phyloP scores from a whole-genome alignment of 805 yeast genomes.

The Starmerella sp. region DNA sequence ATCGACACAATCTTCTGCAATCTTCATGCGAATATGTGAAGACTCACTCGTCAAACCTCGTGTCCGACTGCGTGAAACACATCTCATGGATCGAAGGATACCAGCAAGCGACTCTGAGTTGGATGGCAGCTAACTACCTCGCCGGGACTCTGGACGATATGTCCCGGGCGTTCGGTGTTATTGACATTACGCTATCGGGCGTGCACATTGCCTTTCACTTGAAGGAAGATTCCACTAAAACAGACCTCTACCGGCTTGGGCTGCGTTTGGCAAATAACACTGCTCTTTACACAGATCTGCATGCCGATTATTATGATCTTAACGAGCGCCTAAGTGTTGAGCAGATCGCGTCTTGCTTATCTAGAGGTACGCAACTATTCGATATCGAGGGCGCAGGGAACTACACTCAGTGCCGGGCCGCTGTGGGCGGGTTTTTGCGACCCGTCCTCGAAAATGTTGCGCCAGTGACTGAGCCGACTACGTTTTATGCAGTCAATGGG shows the following conservation, averaged over 20 bases:
- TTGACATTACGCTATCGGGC: constrained; percentile 12
- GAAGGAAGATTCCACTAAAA: neutral
- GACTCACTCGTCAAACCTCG: constrained; percentile 38
- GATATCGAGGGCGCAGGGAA: constrained; percentile 39
- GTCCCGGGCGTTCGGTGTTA: neutral
- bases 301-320: constrained; percentile 5
- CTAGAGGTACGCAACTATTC: neutral
- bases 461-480: constrained; percentile 26
- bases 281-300: constrained; percentile 7
- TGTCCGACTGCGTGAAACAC: constrained; percentile 54
- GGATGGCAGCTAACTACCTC: constrained; percentile 45
- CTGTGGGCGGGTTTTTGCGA: constrained; percentile 37
- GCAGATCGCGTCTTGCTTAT: constrained; percentile 9
- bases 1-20: constrained; percentile 37
- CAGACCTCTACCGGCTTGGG: constrained; percentile 7
- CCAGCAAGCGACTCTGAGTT: constrained; percentile 53
- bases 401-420: constrained; percentile 37
- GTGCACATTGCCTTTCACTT: constrained; percentile 4
- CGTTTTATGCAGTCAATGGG: neutral
- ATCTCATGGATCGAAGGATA: constrained; percentile 53
- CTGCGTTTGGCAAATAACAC: constrained; percentile 3
- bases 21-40: constrained; percentile 42
- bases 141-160: neutral
- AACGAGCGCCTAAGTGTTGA: constrained; percentile 3
- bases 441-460: constrained; percentile 31